Base-by-base conservation (phyloP, 2,329 filamentous ascomycete species). In the Diaporthe aspalathi region DNA sequence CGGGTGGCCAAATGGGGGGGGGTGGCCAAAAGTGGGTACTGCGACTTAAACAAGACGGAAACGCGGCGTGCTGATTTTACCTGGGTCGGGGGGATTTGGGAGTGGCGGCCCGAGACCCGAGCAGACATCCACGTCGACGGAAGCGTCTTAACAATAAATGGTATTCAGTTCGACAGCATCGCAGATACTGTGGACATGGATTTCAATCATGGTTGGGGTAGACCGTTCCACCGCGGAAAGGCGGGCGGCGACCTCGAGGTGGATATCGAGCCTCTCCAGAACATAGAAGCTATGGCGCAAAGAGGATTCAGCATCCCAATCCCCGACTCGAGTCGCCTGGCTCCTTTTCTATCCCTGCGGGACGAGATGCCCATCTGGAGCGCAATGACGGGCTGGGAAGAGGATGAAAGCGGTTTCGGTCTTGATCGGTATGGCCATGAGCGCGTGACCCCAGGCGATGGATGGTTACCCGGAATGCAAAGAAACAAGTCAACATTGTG, bases 231-330 rank as follows among this genome's bases (percentile, higher is more conserved):
- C 3, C 22, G 56, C 11, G 56, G 38, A 16, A 60, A 60, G 38
- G 38, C 11, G 38, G 22, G 3, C 27, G 43, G 24, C 16, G 7
- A 20, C 22, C 22, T 1, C 2, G 38, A 60, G 6, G 56, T 45
- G 22, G 38, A 60, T 29, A 45, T 60, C 20, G 56, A 60, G 16
- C 56, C 56, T 2, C 56, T 60, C 22, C 56, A 60, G 40, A 6
- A 45, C 3, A n/a, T 45, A 12, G 56, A 60, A 38, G 38, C 9
- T 3, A 43, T 60, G 56, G 56, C 38, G 7, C 22, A 27, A 14
- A 60, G 24, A 45, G 56, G 38, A 27, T 11, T 27, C 22, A 29
- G 5, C 4, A 45, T 14, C n/a, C 38, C 38, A 2, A 29, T 60
- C 14, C 56, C 38, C n/a, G 38, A 16, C 29, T 60, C 56, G 8